Evolutionary conservation across 169 alveolate genomes (phyloP).

Genomic region (Perkinsus marinus): DNA sequence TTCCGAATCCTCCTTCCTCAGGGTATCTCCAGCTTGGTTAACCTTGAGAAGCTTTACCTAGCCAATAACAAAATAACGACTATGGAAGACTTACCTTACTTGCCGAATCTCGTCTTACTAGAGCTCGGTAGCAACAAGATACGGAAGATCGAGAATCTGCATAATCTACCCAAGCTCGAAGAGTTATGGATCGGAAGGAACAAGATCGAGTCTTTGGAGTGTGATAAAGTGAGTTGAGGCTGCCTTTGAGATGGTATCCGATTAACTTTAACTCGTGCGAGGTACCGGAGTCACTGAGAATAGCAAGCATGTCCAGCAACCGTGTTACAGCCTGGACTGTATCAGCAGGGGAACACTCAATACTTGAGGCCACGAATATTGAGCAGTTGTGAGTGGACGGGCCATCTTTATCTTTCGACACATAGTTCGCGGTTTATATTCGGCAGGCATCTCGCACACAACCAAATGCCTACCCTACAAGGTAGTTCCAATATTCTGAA

Average conservation of each 20-base stretch:
- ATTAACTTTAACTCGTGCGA: no score
- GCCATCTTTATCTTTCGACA: background rate
- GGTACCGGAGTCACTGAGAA: background rate
- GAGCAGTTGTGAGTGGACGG: background rate
- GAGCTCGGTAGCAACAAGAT: conserved; percentile 62
- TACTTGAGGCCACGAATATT: background rate
- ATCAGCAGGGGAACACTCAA: background rate
- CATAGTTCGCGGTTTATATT: background rate
- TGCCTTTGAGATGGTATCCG: no score
- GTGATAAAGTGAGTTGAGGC: background rate
- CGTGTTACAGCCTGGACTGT: background rate
- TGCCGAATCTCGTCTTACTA: conserved; percentile 35
- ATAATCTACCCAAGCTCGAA: conserved; percentile 30
- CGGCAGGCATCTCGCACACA: background rate
- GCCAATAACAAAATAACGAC: conserved; percentile 53
- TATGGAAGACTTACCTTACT: conserved; percentile 29
- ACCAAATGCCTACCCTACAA: background rate
- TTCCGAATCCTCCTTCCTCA: background rate
- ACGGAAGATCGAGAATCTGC: conserved; percentile 46
- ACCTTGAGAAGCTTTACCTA: conserved; percentile 57
- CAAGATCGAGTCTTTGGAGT: conserved; percentile 24
- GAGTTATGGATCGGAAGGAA: conserved; percentile 65
- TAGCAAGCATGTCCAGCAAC: background rate
- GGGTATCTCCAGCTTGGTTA: conserved; percentile 11
- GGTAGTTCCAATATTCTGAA: background rate